Percentiles rank a stretch among this genome's conserved stretches.
phyloP scores from a whole-genome alignment of 2,329 filamentous ascomycete genomes.

The Pseudogymnoascus sp. region DNA sequence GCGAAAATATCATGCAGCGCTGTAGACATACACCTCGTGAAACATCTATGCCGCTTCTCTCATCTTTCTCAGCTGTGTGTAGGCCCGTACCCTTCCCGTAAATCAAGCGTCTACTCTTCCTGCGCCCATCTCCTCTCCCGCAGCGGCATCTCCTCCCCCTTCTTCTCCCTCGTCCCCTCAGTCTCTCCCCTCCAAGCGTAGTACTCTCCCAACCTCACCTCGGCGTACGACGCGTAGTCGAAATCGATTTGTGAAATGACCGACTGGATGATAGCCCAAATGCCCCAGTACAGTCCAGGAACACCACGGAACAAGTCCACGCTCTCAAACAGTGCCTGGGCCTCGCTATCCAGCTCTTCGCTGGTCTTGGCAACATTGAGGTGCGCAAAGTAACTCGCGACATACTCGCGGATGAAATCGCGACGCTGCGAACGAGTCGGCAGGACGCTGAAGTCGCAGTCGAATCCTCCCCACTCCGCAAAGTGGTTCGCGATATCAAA shows the following conservation, averaged over 20 bases:
- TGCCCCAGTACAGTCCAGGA: constrained; percentile 85
- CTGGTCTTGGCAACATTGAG: constrained; percentile 33
- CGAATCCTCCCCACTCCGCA: constrained; percentile 95
- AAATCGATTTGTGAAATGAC: constrained; percentile 94
- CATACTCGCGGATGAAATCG: constrained; percentile 77
- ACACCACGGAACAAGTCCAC: constrained; percentile 83
- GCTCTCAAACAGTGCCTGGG: constrained; percentile 64
- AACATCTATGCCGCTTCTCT: constrained; percentile 1
- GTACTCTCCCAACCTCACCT: constrained; percentile 80
- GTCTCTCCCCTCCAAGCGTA: constrained; percentile 79
- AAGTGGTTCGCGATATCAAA: constrained; percentile 99
- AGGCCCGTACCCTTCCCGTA: neutral
- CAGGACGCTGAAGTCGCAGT: constrained; percentile 80
- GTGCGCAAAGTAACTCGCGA: constrained; percentile 61
- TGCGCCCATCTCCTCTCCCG: constrained; percentile 69
- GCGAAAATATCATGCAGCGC: neutral
- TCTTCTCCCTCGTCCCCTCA: constrained; percentile 50
- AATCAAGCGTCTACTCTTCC: constrained; percentile 16
- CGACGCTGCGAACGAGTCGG: constrained; percentile 70
- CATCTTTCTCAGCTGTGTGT: neutral
- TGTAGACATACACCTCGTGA: constrained; percentile 3
- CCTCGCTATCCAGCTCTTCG: constrained; percentile 51
- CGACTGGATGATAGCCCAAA: constrained; percentile 93
- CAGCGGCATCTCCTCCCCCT: constrained; percentile 56
- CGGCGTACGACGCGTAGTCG: constrained; percentile 88